A percentile compares a stretch with the other conserved stretches of the same genome.
These are phyloP conservation scores for Paraleonurus japonicus DNA, from an alignment of 257 asterid genomes.

Conservation along the genomic window DNA sequence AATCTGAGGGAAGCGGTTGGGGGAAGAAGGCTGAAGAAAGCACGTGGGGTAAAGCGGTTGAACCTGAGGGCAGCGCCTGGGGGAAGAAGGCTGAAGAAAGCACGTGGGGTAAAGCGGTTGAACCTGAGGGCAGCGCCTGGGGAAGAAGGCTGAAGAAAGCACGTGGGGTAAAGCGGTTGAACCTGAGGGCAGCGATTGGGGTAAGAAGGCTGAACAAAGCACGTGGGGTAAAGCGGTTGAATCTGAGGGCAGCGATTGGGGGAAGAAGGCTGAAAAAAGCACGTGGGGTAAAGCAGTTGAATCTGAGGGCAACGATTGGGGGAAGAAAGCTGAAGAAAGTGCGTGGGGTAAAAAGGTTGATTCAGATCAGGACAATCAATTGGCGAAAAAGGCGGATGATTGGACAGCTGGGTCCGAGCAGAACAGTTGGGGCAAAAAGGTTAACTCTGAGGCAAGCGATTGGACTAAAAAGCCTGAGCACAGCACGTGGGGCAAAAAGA, in stretches of 20 bases:
- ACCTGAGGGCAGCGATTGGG: constrained; percentile 18
- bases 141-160: constrained; percentile 19
- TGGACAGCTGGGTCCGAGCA: background rate
- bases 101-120: constrained; percentile 33
- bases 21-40: constrained; percentile 10
- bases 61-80: constrained; percentile 18
- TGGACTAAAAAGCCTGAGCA: constrained; percentile 33
- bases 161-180: constrained; percentile 25
- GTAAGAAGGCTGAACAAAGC: background rate
- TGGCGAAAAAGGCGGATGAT: constrained; percentile 8
- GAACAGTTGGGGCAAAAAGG: constrained; percentile 31
- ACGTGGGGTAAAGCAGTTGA: constrained; percentile 27
- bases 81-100: background rate
- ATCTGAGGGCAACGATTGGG: background rate
- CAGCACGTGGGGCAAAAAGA: constrained; percentile 23
- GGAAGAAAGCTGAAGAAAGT: constrained; percentile 19
- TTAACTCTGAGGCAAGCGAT: constrained; percentile 26
- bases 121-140: constrained; percentile 10
- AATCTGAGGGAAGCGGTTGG: background rate
- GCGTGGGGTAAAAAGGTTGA: constrained; percentile 34
- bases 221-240: constrained; percentile 34
- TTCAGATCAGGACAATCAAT: background rate
- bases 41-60: constrained; percentile 20
- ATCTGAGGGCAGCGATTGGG: constrained; percentile 14
- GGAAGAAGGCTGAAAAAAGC: constrained; percentile 19